Evolutionary conservation across 2,329 filamentous ascomycete species (phyloP), one percentile per base, ranked within the genome.

Genomic region (Arthrobotrys sphaeroides): DNA sequence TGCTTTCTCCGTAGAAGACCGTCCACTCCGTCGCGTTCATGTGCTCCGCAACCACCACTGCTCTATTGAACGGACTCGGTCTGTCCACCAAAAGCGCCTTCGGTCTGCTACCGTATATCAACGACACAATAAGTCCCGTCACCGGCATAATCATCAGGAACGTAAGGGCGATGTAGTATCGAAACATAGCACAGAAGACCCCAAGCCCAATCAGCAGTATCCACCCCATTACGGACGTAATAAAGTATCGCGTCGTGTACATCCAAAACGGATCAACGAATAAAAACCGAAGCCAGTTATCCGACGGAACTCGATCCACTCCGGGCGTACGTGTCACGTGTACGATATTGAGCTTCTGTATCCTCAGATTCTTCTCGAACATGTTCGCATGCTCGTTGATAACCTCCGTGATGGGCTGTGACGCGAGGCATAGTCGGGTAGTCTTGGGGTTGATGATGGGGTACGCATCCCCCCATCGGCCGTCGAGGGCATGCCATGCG

Each of bases 21-120:
- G 67, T 72, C 67, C 67, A 72, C 16, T 72, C 49, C 18, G 67
- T 72, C 38, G 67, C 67, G 53, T 72, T 72, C 67, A 72, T 72
- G 33, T 72, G 67, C 26, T 72, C 67, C 6, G 67, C 67, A 10
- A 72, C 67, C 13, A 72, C 67, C 0, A 72, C 67, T 4, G 59
- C 57, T 24, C 67, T 26, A 24, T 72, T 72, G 47, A 64, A 72
- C 9, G 67, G 40, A 49, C 59, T 65, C 0, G 47, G 57, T n/a
- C 26, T 33, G 26, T 64, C 67, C 1, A 64, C 59, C 18, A 72
- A 31, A 12, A 72, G 59, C 16, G 36, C 67, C 47, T 65, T 64
- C 28, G 67, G 67, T 49, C 67, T 45, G 28, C 67, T 53, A 5
- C 67, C 67, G 22, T 64, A 72, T 49, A 72, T 72, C 22, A 72